Conservation (phyloP, 345 rosid genomes). For the Camelina hispida region DNA sequence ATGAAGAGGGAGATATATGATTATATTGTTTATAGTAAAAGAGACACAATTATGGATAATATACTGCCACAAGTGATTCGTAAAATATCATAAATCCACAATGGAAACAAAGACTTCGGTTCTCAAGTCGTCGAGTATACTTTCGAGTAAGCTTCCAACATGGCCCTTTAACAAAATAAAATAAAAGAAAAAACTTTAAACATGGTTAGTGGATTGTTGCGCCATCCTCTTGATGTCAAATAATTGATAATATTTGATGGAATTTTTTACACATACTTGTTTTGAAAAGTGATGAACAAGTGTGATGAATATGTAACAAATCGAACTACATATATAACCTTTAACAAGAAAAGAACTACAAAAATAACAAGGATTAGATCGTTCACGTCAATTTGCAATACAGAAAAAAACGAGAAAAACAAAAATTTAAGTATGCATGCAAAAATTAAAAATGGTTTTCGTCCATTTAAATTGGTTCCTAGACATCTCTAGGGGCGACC, state of each 20-base stretch:
- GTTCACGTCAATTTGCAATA: no score
- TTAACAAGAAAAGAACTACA: no score
- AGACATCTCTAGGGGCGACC: no score
- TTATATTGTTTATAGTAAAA: background rate
- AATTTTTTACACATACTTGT: background rate
- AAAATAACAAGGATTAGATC: no score
- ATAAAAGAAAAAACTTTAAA: background rate
- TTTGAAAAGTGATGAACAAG: background rate
- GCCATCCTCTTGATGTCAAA: slow-evolving; percentile 27
- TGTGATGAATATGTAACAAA: no score
- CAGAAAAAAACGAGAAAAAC: no score
- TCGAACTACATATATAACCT: no score
- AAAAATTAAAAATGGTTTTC: no score
- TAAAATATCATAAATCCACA: slow-evolving; percentile 23
- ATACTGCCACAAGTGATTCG: background rate
- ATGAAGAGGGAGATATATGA: no score
- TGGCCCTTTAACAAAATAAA: background rate
- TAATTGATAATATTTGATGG: background rate
- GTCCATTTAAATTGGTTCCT: no score
- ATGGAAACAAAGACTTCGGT: slow-evolving; percentile 8
- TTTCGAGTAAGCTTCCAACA: slow-evolving; percentile 17
- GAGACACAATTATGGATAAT: slow-evolving; percentile 2
- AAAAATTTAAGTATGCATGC: no score
- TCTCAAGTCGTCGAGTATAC: slow-evolving; percentile 1
- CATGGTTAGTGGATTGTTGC: slow-evolving; percentile 35